Evolutionary conservation across 805 yeast species (phyloP).

Genomic region (Metschnikowia cubensis): DNA sequence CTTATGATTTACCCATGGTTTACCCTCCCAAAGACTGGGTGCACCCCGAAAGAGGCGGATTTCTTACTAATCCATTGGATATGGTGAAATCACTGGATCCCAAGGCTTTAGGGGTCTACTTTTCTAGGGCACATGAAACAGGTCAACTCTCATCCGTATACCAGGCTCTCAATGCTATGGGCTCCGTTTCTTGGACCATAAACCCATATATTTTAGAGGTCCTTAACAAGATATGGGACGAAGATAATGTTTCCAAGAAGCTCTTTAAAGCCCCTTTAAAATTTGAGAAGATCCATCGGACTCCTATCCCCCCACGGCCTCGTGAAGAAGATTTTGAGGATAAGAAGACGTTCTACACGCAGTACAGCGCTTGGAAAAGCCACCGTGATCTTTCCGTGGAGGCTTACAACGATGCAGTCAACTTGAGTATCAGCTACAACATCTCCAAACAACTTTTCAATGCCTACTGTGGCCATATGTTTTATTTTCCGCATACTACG

Average conservation of each 20-base stretch:
- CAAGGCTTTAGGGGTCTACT: slow-evolving; percentile 16
- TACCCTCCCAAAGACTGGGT: slow-evolving; percentile 36
- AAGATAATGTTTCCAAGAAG: slow-evolving; percentile 15
- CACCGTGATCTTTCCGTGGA: neutral
- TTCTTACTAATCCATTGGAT: slow-evolving; percentile 23
- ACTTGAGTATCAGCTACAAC: slow-evolving; percentile 15
- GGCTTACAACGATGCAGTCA: slow-evolving; percentile 1
- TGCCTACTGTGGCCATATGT: slow-evolving; percentile 29
- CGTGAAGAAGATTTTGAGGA: neutral
- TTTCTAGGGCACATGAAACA: slow-evolving; percentile 24
- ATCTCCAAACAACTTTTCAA: slow-evolving; percentile 21
- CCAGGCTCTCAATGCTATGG: slow-evolving; percentile 26
- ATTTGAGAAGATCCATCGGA: neutral
- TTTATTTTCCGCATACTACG: slow-evolving; percentile 35
- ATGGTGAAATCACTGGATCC: slow-evolving; percentile 21
- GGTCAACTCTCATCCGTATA: slow-evolving; percentile 34
- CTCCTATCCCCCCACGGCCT: slow-evolving; percentile 2
- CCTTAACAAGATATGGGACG: slow-evolving; percentile 12
- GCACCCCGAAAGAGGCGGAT: slow-evolving; percentile 34
- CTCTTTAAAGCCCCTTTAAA: slow-evolving; percentile 23
- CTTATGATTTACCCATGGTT: slow-evolving; percentile 33
- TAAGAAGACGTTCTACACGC: slow-evolving; percentile 2
- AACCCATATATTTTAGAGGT: slow-evolving; percentile 24
- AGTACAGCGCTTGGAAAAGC: slow-evolving; percentile 5
- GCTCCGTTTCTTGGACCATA: slow-evolving; percentile 34